Conservation (phyloP, 768 basidiomycete species). For the Chalciporus pseudorubinellus region DNA sequence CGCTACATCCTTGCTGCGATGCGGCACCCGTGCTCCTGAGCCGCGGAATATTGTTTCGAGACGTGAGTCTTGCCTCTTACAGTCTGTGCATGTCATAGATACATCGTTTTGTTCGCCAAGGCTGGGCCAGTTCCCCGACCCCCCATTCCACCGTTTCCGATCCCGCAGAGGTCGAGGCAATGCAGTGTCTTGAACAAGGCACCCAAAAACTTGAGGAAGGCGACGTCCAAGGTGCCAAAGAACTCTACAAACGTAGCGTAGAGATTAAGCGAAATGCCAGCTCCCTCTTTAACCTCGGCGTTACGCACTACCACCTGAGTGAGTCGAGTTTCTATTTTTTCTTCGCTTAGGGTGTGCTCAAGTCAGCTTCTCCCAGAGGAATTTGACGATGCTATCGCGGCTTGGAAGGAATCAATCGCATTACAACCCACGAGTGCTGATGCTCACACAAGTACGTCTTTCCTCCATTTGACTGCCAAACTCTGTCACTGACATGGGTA, state of each 20-base stretch:
- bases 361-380: slow-evolving; percentile 55
- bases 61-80: slow-evolving; percentile 28
- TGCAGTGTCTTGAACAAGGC: slow-evolving; percentile 77
- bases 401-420: slow-evolving; percentile 83
- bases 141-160: slow-evolving; percentile 80
- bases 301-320: slow-evolving; percentile 90
- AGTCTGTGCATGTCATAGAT: slow-evolving; percentile 1
- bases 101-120: slow-evolving; percentile 27
- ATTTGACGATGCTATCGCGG: slow-evolving; percentile 79
- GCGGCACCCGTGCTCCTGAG: slow-evolving; percentile 5
- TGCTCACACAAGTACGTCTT: slow-evolving; percentile 75
- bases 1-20: slow-evolving; percentile 7
- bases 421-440: slow-evolving; percentile 83
- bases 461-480: slow-evolving; percentile 16
- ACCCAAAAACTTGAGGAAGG: slow-evolving; percentile 85
- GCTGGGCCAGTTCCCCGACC: slow-evolving; percentile 79
- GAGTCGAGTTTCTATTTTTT: slow-evolving; percentile 31
- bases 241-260: slow-evolving; percentile 72
- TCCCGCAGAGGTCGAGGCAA: slow-evolving; percentile 77
- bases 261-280: slow-evolving; percentile 79
- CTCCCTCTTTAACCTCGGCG: slow-evolving; percentile 84
- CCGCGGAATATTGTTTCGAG: slow-evolving; percentile 13
- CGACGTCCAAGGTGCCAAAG: slow-evolving; percentile 76
- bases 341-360: slow-evolving; percentile 13
- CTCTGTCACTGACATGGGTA: slow-evolving; percentile 21